Evolutionary conservation across 192 early-diverging fungal genomes (phyloP).

Genomic region (Gamsiella multidivaricata): DNA sequence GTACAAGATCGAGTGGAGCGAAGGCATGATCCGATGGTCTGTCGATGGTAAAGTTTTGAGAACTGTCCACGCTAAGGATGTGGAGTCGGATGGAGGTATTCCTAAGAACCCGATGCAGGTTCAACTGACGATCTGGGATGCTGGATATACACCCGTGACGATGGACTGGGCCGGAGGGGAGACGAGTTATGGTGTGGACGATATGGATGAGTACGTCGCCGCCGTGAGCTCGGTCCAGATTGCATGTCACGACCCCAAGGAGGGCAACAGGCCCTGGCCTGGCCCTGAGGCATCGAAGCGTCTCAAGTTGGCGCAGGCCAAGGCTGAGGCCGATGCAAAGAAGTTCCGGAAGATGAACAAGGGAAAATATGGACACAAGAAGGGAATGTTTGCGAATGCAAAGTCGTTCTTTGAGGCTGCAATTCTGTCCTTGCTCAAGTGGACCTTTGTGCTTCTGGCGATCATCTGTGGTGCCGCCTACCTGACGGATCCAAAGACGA

Average conservation of each 20-base stretch:
- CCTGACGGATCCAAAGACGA: constrained; percentile 35
- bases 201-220: constrained; percentile 41
- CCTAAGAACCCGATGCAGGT: constrained; percentile 25
- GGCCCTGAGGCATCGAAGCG: constrained; percentile 32
- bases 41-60: constrained; percentile 54
- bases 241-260: constrained; percentile 31
- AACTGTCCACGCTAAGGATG: constrained; percentile 30
- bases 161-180: constrained; percentile 50
- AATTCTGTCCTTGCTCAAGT: constrained; percentile 39
- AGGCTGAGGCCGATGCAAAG: neutral
- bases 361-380: neutral
- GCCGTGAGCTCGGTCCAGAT: constrained; percentile 51
- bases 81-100: constrained; percentile 1
- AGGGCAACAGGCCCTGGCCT: constrained; percentile 41
- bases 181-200: constrained; percentile 28
- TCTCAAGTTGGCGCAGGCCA: constrained; percentile 11
- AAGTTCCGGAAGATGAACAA: constrained; percentile 2
- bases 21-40: constrained; percentile 42
- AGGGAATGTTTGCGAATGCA: neutral
- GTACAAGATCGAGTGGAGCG: constrained; percentile 56
- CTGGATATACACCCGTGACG: constrained; percentile 23
- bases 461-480: constrained; percentile 42
- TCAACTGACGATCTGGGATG: constrained; percentile 61
- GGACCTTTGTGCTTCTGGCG: constrained; percentile 26
- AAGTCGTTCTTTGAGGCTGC: constrained; percentile 18